A percentile compares a stretch with the other conserved stretches of the same genome.
phyloP scores from a whole-genome alignment of 768 basidiomycete genomes.

The Termitomyces sp. region DNA sequence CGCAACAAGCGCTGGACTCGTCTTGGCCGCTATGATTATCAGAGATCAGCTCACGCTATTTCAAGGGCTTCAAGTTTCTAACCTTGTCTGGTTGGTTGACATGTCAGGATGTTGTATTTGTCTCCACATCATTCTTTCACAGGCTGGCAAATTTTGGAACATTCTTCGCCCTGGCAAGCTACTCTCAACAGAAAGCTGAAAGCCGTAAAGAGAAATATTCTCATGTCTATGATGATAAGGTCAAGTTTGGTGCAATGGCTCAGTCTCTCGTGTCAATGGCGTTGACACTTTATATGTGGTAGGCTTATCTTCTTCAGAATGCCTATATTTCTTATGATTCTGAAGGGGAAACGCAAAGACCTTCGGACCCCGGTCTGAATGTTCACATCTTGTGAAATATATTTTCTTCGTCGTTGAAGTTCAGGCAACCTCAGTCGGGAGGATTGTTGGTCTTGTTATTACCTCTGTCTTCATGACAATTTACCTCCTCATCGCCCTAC shows the following conservation, averaged over 20 bases:
- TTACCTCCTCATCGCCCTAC: slow-evolving; percentile 27
- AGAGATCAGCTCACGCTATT: slow-evolving; percentile 27
- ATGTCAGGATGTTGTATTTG: background rate
- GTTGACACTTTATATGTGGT: slow-evolving; percentile 34
- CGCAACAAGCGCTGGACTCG: slow-evolving; percentile 32
- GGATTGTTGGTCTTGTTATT: slow-evolving; percentile 24
- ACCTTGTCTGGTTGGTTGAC: slow-evolving; percentile 31
- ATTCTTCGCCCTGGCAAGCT: slow-evolving; percentile 34
- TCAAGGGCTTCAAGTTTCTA: slow-evolving; percentile 35
- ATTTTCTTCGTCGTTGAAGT: slow-evolving; percentile 27
- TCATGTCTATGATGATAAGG: slow-evolving; percentile 21
- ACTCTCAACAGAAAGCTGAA: slow-evolving; percentile 31
- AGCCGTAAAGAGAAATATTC: slow-evolving; percentile 4
- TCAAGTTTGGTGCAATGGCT: slow-evolving; percentile 31
- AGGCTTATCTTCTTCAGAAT: background rate
- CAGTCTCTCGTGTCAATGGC: slow-evolving; percentile 33
- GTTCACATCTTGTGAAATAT: slow-evolving; percentile 25
- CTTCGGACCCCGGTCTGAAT: slow-evolving; percentile 21
- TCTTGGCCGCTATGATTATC: slow-evolving; percentile 31
- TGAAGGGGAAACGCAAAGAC: slow-evolving; percentile 23
- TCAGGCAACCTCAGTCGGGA: slow-evolving; percentile 24
- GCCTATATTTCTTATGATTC: background rate
- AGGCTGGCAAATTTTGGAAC: slow-evolving; percentile 39
- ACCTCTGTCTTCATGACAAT: slow-evolving; percentile 23
- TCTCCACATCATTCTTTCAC: background rate